Evolutionary conservation across 2,329 filamentous ascomycete genomes (phyloP).

Genomic region (Neocucurbitaria cava): DNA sequence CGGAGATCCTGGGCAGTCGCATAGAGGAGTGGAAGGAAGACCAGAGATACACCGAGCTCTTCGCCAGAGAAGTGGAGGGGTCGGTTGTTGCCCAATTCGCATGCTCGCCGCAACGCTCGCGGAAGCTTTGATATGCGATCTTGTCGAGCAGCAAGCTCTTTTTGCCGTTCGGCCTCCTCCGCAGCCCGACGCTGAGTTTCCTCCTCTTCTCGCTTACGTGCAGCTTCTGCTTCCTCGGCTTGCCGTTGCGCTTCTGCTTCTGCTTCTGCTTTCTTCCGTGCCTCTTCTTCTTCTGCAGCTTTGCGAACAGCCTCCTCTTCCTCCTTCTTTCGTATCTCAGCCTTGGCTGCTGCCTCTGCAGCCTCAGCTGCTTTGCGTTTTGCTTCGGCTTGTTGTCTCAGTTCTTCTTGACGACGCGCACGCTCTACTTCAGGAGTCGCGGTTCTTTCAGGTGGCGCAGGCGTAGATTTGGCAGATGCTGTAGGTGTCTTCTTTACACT

Average conservation of each 20-base stretch:
- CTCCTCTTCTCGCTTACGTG: conserved; percentile 41
- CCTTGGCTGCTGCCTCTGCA: conserved; percentile 29
- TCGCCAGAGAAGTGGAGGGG: conserved; percentile 49
- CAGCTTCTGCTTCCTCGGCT: conserved; percentile 43
- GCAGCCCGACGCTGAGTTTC: conserved; percentile 37
- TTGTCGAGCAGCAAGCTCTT: conserved; percentile 40
- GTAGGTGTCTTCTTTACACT: conserved; percentile 43
- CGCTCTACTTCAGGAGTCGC: conserved; percentile 43
- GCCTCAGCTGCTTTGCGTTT: conserved; percentile 30
- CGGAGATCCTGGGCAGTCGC: conserved; percentile 41
- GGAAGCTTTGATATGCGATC: conserved; percentile 46
- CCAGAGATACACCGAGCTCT: conserved; percentile 47
- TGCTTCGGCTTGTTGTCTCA: conserved; percentile 36
- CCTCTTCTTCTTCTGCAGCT: conserved; percentile 39
- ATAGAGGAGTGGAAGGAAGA: conserved; percentile 49
- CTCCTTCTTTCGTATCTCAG: conserved; percentile 35
- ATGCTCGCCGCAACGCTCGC: conserved; percentile 45
- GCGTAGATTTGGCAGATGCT: conserved; percentile 44
- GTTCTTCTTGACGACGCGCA: conserved; percentile 45
- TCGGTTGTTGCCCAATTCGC: conserved; percentile 45
- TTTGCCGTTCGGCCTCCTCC: conserved; percentile 38
- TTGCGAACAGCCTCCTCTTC: conserved; percentile 38
- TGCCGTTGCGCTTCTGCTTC: conserved; percentile 39
- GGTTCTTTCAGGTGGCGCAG: conserved; percentile 43
- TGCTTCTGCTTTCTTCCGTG: conserved; percentile 35